These are phyloP conservation scores for Kalmanozyma brasiliensis DNA, from an alignment of 1,284 basidiomycete species.

Conservation along the genomic window DNA sequence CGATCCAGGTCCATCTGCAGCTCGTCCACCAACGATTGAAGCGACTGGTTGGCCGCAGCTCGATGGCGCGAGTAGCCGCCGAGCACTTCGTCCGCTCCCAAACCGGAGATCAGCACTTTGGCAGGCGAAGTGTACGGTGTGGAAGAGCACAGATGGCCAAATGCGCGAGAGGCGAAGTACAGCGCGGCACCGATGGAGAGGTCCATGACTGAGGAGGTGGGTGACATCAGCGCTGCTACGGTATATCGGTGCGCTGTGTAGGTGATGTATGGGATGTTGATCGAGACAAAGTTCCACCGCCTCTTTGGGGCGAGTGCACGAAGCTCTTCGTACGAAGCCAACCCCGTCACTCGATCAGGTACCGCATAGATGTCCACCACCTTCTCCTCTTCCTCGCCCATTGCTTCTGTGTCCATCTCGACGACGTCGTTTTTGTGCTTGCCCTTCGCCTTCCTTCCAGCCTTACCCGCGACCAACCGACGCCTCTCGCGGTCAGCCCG, in stretches of 20 bases:
- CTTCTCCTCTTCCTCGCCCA: neutral
- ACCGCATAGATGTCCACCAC: constrained; percentile 72
- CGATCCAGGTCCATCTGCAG: constrained; percentile 91
- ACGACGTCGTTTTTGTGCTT: constrained; percentile 10
- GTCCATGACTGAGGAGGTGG: constrained; percentile 57
- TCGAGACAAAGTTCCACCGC: constrained; percentile 89
- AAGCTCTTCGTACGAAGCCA: constrained; percentile 81
- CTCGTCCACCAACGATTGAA: constrained; percentile 78
- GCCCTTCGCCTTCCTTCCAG: neutral
- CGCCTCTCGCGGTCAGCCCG: constrained; percentile 53
- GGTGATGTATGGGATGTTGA: constrained; percentile 85
- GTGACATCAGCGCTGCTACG: constrained; percentile 49
- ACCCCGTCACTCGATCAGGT: constrained; percentile 86
- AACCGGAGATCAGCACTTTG: constrained; percentile 85
- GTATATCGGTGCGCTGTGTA: constrained; percentile 51
- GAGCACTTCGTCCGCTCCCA: constrained; percentile 94
- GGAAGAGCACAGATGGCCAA: constrained; percentile 3
- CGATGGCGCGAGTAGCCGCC: constrained; percentile 94
- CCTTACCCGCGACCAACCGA: constrained; percentile 13
- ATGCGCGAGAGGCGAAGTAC: constrained; percentile 87
- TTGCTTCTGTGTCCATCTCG: too few relatives aligned
- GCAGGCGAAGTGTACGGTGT: constrained; percentile 77
- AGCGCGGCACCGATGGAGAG: constrained; percentile 90
- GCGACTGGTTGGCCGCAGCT: constrained; percentile 71
- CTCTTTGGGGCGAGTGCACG: constrained; percentile 77